Conservation (phyloP, 2,329 filamentous ascomycete species). For the Trichoderma sp. region DNA sequence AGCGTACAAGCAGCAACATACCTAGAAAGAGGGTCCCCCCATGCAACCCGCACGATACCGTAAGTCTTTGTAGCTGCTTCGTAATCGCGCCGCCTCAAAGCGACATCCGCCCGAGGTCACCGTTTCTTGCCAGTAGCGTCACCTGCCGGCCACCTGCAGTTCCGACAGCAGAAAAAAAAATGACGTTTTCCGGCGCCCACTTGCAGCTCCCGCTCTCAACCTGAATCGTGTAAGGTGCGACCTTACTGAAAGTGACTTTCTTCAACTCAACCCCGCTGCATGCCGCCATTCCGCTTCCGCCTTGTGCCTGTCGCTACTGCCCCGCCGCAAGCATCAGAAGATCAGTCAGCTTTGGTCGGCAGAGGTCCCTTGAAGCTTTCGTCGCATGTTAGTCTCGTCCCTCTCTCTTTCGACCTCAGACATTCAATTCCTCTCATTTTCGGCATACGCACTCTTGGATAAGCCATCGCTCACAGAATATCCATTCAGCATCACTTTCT, state of each 20-base stretch:
- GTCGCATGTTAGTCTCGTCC: conserved; percentile 8
- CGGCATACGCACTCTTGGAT: not conserved
- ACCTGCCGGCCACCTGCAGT: conserved; percentile 12
- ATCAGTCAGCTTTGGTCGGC: conserved; percentile 2
- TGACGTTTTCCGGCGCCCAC: conserved; percentile 23
- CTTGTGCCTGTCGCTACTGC: not conserved
- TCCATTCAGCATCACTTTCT: not conserved
- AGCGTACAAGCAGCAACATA: not conserved
- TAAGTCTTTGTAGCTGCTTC: conserved; percentile 20
- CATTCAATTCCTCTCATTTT: not conserved
- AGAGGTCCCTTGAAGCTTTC: not conserved
- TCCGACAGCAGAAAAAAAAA: conserved; percentile 21
- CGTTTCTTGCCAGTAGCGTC: not conserved
- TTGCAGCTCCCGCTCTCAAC: not conserved
- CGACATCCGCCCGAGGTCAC: conserved; percentile 8
- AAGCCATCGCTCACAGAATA: not conserved
- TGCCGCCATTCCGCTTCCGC: conserved; percentile 10
- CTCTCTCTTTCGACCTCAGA: not conserved
- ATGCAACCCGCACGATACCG: conserved; percentile 1
- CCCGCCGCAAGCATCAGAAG: conserved; percentile 19
- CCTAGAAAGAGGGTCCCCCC: not conserved
- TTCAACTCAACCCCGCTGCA: not conserved
- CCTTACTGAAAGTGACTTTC: too few relatives aligned
- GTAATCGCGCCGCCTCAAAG: not conserved
- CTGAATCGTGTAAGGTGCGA: not conserved